These are phyloP conservation scores for Eleusine coracana DNA, from an alignment of 176 grass and related monocot species.

Conservation along the genomic window DNA sequence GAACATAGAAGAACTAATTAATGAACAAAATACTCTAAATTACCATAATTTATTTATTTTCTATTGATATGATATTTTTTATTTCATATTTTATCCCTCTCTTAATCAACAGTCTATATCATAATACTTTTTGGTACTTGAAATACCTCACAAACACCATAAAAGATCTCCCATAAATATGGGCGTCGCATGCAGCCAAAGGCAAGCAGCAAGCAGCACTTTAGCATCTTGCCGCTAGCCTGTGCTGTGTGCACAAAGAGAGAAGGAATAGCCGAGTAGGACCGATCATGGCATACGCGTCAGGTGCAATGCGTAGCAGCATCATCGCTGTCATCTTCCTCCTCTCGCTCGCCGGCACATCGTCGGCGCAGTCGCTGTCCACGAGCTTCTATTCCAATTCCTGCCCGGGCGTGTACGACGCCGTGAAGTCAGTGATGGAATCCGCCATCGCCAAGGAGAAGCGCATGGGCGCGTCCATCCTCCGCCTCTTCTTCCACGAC, in stretches of 20 bases:
- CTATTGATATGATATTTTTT: no score
- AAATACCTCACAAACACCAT: no score
- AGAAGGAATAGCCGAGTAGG: no score
- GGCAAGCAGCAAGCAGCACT: background rate
- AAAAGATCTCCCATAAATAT: slow-evolving; percentile 24
- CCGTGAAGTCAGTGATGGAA: slow-evolving; percentile 49
- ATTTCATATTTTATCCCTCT: no score
- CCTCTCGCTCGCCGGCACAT: slow-evolving; percentile 3
- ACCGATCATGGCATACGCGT: no score
- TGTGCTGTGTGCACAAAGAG: background rate
- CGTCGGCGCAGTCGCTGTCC: slow-evolving; percentile 54
- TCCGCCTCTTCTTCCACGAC: slow-evolving; percentile 97
- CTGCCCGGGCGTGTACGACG: slow-evolving; percentile 55
- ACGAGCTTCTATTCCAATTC: slow-evolving; percentile 57
- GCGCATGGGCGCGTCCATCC: slow-evolving; percentile 69
- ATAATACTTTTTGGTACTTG: no score
- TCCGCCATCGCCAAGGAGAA: slow-evolving; percentile 56
- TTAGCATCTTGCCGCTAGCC: no score
- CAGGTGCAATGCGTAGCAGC: no score
- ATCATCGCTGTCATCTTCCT: background rate
- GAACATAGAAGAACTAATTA: no score
- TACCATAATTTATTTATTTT: no score
- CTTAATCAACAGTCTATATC: no score
- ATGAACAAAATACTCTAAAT: no score
- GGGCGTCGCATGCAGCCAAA: background rate